A percentile compares a stretch with the other conserved stretches of the same genome.
Evolutionary conservation across 2,329 filamentous ascomycete genomes (phyloP).

Genomic region (Neoscytalidium dimidiatum): DNA sequence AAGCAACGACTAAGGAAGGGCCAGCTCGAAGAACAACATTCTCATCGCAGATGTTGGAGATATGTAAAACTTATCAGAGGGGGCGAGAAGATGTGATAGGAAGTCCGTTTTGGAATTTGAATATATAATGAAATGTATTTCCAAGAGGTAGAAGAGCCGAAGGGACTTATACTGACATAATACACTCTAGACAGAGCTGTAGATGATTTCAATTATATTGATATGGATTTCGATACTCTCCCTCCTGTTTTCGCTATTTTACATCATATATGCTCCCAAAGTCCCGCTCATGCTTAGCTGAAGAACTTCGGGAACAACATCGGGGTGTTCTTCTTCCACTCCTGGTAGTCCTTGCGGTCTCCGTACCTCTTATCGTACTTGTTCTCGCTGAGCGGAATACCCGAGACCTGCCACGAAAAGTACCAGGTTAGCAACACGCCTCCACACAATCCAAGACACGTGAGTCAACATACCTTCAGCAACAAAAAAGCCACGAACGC

Average conservation of each 20-base stretch:
- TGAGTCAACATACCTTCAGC: constrained; percentile 54
- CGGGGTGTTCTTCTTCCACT: constrained; percentile 68
- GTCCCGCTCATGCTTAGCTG: neutral
- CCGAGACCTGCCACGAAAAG: constrained; percentile 45
- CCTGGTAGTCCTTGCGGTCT: constrained; percentile 64
- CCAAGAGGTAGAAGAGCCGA: no score
- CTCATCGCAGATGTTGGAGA: no score
- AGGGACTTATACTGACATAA: no score
- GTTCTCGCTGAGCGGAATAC: constrained; percentile 66
- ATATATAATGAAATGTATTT: no score
- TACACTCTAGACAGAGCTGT: no score
- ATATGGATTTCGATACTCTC: neutral
- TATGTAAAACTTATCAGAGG: no score
- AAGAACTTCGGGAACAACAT: constrained; percentile 65
- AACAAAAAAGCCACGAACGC: constrained; percentile 66
- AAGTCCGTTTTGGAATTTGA: no score
- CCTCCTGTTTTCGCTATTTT: neutral
- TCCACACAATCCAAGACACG: neutral
- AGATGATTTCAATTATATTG: no score
- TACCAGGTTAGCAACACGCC: constrained; percentile 17
- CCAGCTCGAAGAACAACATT: no score
- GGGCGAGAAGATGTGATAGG: no score
- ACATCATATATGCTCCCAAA: neutral
- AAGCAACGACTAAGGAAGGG: no score
- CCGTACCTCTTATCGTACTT: constrained; percentile 70